phyloP scores from a whole-genome alignment of 768 basidiomycete genomes.

The Leccinum uliginosum region DNA sequence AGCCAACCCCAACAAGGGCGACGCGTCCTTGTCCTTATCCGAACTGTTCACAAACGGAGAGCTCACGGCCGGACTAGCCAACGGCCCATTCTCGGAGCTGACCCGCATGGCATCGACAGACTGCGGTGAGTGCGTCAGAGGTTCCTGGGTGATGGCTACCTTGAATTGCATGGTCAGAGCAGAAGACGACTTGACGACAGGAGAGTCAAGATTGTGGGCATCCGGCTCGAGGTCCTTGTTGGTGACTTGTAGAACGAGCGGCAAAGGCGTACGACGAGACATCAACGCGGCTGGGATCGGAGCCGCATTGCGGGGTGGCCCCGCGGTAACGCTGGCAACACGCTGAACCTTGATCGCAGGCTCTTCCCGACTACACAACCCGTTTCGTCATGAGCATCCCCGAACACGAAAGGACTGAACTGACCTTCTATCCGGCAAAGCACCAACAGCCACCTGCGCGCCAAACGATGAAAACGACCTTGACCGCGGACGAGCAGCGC shows the following conservation, averaged over 20 bases:
- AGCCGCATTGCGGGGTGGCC: slow-evolving; percentile 1
- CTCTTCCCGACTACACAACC: slow-evolving; percentile 21
- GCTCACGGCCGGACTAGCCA: slow-evolving; percentile 9
- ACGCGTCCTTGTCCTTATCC: slow-evolving; percentile 21
- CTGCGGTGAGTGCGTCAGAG: slow-evolving; percentile 7
- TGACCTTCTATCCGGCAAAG: slow-evolving; percentile 16
- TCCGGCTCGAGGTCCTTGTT: slow-evolving; percentile 5
- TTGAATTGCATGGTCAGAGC: slow-evolving; percentile 26
- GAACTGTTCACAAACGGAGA: slow-evolving; percentile 8
- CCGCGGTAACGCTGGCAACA: background rate
- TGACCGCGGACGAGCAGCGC: slow-evolving; percentile 51
- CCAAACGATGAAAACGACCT: slow-evolving; percentile 76
- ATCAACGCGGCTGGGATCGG: slow-evolving; percentile 21
- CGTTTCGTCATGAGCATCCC: background rate
- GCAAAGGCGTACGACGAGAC: slow-evolving; percentile 15
- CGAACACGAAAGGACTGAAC: background rate
- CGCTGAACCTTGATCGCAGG: slow-evolving; percentile 9
- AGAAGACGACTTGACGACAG: slow-evolving; percentile 33
- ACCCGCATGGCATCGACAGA: background rate
- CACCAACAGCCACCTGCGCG: slow-evolving; percentile 17
- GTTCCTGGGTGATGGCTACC: slow-evolving; percentile 21
- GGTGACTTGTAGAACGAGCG: slow-evolving; percentile 13
- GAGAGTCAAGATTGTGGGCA: slow-evolving; percentile 1
- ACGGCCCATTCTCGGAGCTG: background rate
- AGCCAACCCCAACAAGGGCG: slow-evolving; percentile 2